phyloP scores from a whole-genome alignment of 805 yeast genomes.

The Candida germanica region DNA sequence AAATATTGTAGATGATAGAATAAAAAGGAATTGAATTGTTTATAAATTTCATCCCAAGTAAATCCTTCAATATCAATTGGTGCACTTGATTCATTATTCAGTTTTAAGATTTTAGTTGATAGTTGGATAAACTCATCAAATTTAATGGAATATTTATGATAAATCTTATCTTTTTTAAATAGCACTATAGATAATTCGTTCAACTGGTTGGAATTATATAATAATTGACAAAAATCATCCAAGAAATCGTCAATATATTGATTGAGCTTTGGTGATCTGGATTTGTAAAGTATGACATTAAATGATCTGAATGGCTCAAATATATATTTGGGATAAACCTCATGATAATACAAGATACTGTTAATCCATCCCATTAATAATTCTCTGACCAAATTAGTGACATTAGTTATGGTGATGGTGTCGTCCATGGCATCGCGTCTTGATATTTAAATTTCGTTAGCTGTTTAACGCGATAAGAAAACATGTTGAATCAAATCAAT shows the following conservation, averaged over 20 bases:
- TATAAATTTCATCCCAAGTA: slow-evolving; percentile 32
- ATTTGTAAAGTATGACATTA: slow-evolving; percentile 39
- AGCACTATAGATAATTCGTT: slow-evolving; percentile 37
- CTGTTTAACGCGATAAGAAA: slow-evolving; percentile 8
- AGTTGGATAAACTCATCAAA: slow-evolving; percentile 30
- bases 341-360: slow-evolving; percentile 50
- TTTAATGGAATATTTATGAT: slow-evolving; percentile 38
- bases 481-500: slow-evolving; percentile 9
- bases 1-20: slow-evolving; percentile 33
- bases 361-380: slow-evolving; percentile 51
- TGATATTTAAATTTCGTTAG: not conserved
- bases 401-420: slow-evolving; percentile 4
- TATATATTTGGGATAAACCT: slow-evolving; percentile 51
- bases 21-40: slow-evolving; percentile 28
- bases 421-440: not conserved
- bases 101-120: slow-evolving; percentile 10
- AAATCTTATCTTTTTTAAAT: slow-evolving; percentile 25
- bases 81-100: slow-evolving; percentile 6
- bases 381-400: slow-evolving; percentile 41
- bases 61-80: slow-evolving; percentile 22
- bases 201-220: slow-evolving; percentile 22
- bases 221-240: slow-evolving; percentile 6
- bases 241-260: slow-evolving; percentile 42
- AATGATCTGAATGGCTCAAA: slow-evolving; percentile 44
- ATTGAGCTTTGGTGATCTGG: slow-evolving; percentile 47